phyloP scores from a whole-genome alignment of 495 filamentous ascomycete genomes.

The Trichoderma gamsii region DNA sequence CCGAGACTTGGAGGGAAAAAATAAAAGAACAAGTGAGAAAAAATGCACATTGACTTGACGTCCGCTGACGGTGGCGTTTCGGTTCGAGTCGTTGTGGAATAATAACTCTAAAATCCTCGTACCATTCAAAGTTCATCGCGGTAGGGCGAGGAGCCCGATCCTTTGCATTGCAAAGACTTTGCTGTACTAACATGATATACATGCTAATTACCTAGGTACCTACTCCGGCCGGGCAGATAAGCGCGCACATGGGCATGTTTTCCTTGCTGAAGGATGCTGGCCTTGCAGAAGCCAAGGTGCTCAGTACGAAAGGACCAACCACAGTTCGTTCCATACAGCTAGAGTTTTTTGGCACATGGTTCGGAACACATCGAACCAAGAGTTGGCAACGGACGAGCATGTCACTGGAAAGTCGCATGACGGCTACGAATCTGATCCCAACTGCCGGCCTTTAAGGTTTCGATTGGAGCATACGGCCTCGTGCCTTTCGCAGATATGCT shows the following conservation, averaged over 20 bases:
- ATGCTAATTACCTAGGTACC: not conserved
- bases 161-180: not conserved
- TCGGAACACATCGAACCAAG: too few species aligned
- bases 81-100: slow-evolving; percentile 1
- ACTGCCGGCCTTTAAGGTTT: slow-evolving; percentile 1
- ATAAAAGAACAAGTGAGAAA: not conserved
- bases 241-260: slow-evolving; percentile 4
- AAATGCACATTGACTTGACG: not conserved
- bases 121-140: slow-evolving; percentile 6
- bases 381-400: not conserved
- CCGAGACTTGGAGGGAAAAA: not conserved
- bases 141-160: not conserved
- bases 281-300: not conserved
- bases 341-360: too few species aligned
- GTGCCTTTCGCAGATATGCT: too few species aligned
- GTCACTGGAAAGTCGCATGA: not conserved
- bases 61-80: slow-evolving; percentile 12
- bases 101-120: slow-evolving; percentile 13
- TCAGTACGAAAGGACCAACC: not conserved
- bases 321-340: too few species aligned
- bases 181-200: not conserved
- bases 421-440: not conserved
- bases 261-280: not conserved
- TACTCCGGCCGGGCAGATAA: slow-evolving; percentile 8
- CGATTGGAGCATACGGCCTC: not conserved